Evolutionary conservation across 73 alveolate species (phyloP), one percentile per base, ranked within the genome.

Genomic region (Paramecium caudatum): DNA sequence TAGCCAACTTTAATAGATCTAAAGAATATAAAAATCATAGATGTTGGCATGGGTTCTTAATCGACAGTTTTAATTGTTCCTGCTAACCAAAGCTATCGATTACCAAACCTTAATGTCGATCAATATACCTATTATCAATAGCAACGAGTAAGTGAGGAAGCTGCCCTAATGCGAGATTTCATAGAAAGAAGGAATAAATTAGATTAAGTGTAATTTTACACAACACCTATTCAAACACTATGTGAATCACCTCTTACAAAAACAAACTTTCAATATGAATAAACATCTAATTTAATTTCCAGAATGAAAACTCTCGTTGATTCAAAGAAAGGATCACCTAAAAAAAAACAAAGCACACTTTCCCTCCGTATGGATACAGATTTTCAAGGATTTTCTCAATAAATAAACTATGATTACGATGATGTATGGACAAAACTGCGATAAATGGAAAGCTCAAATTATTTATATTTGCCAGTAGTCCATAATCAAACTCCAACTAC

Each of bases 51-150:
- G 88, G 88, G 88, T 27, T 17, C n/a, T 10, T 21, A 37, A n/a
- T 41, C 21, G 36, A 74, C 88, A 36, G 88, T 74, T 0, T 47
- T 74, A 9, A 74, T 74, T 12, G 65, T 74, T 27, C 69, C 88
- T 4, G 88, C 88, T 19, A 74, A 74, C 32, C 19, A 63, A 43
- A 45, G 19, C 5, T 74, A 74, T 12, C 19, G 19, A 37, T 41
- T 74, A 6, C 88, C 88, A 74, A 41, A 47, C 21, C 32, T 45
- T 5, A 74, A 74, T 74, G 43, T 39, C 21, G 65, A 36, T 17
- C 43, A 74, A 8, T 74, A 41, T 23, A 74, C 88, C 8, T 27
- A 32, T 0, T 68, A 74, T 74, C 43, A 74, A 74, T 39, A 74
- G 19, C 36, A 21, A 17, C 36, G 88, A 21, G 65, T 74, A 0